Conservation (phyloP, 2,329 filamentous ascomycete genomes). For the Cordyceps javanica region DNA sequence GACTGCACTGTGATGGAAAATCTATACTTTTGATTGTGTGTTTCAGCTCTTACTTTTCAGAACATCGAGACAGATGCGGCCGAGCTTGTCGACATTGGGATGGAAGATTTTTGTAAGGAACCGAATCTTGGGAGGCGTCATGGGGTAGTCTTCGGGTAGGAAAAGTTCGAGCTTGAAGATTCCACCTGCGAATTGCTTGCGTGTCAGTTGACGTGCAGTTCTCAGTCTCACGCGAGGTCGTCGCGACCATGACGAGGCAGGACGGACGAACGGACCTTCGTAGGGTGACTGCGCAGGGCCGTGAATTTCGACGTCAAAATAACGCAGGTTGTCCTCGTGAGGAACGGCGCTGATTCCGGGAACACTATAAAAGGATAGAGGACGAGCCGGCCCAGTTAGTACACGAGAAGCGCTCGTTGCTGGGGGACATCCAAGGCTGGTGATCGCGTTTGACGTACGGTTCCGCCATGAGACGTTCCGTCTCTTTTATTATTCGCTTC, state of each 20-base stretch:
- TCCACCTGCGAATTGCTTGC: conserved; percentile 45
- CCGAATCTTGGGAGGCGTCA: conserved; percentile 97
- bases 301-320: conserved; percentile 97
- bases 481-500: conserved; percentile 98
- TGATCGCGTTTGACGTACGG: conserved; percentile 55
- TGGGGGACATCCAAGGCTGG: not conserved
- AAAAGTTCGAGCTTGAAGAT: conserved; percentile 97
- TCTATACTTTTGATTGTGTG: not conserved
- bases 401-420: not conserved
- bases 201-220: not conserved
- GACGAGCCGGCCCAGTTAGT: not conserved
- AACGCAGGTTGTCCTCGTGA: conserved; percentile 94
- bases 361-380: conserved; percentile 51
- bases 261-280: conserved; percentile 59
- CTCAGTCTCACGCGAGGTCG: not conserved
- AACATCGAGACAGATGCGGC: conserved; percentile 94
- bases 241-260: not conserved
- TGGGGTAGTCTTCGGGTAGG: conserved; percentile 96
- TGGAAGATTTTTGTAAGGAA: conserved; percentile 99
- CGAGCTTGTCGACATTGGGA: conserved; percentile 96
- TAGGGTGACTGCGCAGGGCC: conserved; percentile 90
- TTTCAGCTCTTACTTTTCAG: conserved; percentile 68
- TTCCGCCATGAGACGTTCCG: conserved; percentile 91
- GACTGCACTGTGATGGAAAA: not conserved
- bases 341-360: conserved; percentile 93